Base-by-base conservation (phyloP, 768 basidiomycete genomes). In the Strobilomyces confusus region DNA sequence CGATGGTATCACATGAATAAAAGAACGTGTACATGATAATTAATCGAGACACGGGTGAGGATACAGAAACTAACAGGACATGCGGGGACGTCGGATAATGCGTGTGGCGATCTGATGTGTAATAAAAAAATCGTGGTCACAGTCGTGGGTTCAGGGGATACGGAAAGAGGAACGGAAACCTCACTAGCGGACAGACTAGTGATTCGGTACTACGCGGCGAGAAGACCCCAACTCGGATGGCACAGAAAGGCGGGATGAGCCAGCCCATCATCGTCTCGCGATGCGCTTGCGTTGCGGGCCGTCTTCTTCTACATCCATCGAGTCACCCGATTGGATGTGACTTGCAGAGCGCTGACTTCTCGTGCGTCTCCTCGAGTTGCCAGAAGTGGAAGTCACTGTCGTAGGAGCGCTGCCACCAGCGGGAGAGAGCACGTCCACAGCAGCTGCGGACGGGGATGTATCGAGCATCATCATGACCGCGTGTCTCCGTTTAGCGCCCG, bases 391-490 rank as follows among this genome's bases (percentile, higher is more conserved):
- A 38, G 52, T 55, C 17, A 58, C 40, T 37, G 59, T 57, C 49
- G 43, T 64, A 43, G 64, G 61, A 40, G 63, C 50, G 51, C 51
- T 63, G 33, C 70, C 71, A 17, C 73, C 64, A 14, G 75, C 69
- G 5, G 78, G 68, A 2, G 75, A 60, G 34, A 67, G 63, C n/a
- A 73, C 64, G 1, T 69, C 61, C 15, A 75, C 69, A 22, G 74
- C 62, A 25, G 73, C 72, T 0, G 76, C 58, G 13, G 78, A 58
- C 4, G 77, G 61, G 15, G 75, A 61, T 0, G 84, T 72, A 58
- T 89, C 87, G 4, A 86, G 76, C 77, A 85, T 80, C 79, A 87
- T 83, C 83, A 89, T 87, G 62, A 86, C 78, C 0, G 86, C 85
- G 59, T 91, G 86, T 32, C 89, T 79, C 9, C 89, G 82, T 69